Conservation (phyloP, 1,284 basidiomycete species). For the Cutaneotrichosporon arboriforme region DNA sequence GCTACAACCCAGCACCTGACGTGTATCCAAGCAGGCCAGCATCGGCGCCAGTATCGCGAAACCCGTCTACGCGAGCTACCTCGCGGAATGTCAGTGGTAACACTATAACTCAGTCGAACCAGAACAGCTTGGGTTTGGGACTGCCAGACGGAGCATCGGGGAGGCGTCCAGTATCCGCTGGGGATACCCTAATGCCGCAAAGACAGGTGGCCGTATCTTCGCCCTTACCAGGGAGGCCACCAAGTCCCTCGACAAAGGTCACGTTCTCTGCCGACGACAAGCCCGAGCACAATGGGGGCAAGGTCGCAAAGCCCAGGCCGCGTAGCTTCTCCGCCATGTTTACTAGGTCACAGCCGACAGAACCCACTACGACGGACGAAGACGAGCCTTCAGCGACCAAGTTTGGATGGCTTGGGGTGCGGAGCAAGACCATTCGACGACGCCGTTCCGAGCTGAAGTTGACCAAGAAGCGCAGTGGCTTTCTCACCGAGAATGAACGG, state of each 20-base stretch:
- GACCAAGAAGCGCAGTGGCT: constrained; percentile 7
- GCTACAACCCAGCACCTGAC: not conserved
- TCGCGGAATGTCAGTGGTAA: not conserved
- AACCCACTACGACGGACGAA: constrained; percentile 10
- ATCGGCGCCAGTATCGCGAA: constrained; percentile 20
- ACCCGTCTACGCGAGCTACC: not conserved
- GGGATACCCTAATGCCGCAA: not conserved
- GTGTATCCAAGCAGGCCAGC: constrained; percentile 4
- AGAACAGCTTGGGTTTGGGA: constrained; percentile 30
- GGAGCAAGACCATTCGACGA: constrained; percentile 28
- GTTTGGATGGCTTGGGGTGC: constrained; percentile 41
- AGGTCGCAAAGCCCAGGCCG: constrained; percentile 21
- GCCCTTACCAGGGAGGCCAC: constrained; percentile 30
- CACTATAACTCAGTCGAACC: not conserved
- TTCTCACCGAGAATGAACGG: constrained; percentile 6
- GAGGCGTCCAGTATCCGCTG: not conserved
- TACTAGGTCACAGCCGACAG: constrained; percentile 14
- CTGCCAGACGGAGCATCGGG: constrained; percentile 20
- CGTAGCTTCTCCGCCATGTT: constrained; percentile 41
- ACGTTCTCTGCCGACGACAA: constrained; percentile 25
- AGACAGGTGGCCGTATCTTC: constrained; percentile 33
- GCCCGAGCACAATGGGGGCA: constrained; percentile 11
- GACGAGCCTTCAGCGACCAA: constrained; percentile 18
- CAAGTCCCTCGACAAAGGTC: constrained; percentile 32
- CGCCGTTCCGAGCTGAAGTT: constrained; percentile 31